Evolutionary conservation across 2,329 filamentous ascomycete species (phyloP).

Genomic region (Cladophialophora psammophila): DNA sequence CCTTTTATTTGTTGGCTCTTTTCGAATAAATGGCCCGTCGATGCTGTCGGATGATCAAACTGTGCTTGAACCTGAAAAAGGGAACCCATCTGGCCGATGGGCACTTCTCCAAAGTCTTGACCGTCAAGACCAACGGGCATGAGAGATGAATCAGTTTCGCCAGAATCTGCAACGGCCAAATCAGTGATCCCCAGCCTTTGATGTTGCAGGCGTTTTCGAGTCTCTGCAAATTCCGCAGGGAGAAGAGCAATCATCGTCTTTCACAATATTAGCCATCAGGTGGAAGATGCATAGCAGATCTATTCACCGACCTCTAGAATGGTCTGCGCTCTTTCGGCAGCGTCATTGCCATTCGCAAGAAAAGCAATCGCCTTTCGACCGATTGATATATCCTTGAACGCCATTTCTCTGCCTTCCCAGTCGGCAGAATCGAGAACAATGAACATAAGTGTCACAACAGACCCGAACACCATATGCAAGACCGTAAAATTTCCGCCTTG

Average conservation of each 20-base stretch:
- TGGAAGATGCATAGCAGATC: not conserved
- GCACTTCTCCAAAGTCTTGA: not conserved
- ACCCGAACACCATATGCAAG: conserved; percentile 13
- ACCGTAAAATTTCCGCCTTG: conserved; percentile 4
- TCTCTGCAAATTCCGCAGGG: conserved; percentile 6
- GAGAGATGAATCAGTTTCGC: not conserved
- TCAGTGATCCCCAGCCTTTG: not conserved
- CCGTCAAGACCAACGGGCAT: not conserved
- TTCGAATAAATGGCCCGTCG: not conserved
- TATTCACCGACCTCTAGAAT: conserved; percentile 1
- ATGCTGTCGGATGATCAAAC: not conserved
- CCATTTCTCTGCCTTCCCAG: conserved; percentile 2
- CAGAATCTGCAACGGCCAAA: not conserved
- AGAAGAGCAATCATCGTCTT: conserved; percentile 7
- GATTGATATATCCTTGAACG: conserved; percentile 11
- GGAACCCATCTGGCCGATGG: not conserved
- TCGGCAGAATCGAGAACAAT: conserved; percentile 6
- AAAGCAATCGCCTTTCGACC: conserved; percentile 10
- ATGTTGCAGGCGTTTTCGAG: not conserved
- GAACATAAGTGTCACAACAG: conserved; percentile 10
- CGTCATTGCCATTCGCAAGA: not conserved
- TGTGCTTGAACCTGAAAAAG: not conserved
- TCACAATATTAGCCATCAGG: not conserved
- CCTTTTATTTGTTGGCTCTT: not conserved
- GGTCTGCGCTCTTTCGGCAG: conserved; percentile 2